Percentiles rank a stretch among this genome's conserved stretches.
Evolutionary conservation across 805 yeast genomes (phyloP).

Genomic region (Wickerhamomyces bovis): DNA sequence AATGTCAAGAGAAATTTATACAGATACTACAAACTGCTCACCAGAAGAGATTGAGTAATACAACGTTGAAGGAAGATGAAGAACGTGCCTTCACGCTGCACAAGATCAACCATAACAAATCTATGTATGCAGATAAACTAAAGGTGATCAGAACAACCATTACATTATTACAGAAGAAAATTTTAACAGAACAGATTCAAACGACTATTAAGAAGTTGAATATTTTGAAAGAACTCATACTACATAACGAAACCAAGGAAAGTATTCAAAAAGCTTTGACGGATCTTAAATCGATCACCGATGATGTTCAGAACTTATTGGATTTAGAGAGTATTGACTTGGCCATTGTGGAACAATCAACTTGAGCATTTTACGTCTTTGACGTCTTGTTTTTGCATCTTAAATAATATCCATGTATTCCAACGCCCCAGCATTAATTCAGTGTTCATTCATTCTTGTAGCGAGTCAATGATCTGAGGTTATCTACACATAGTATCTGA

Average conservation of each 20-base stretch:
- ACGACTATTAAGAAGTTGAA: neutral
- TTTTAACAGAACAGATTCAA: neutral
- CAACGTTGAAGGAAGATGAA: neutral
- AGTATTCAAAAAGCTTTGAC: neutral
- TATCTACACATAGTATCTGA: too few species aligned
- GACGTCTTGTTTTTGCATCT: too few species aligned
- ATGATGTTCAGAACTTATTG: neutral
- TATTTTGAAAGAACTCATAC: neutral
- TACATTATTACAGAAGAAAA: neutral
- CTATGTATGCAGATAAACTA: neutral
- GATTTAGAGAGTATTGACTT: neutral
- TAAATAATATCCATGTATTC: too few species aligned
- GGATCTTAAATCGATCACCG: neutral
- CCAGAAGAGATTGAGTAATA: neutral
- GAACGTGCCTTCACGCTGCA: neutral
- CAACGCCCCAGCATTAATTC: too few species aligned
- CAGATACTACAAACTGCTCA: constrained; percentile 1
- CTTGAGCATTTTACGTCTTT: neutral
- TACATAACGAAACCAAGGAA: neutral
- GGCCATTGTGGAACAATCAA: neutral
- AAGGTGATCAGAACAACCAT: neutral
- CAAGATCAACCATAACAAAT: neutral
- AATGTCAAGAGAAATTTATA: constrained; percentile 2
- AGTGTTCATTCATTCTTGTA: too few species aligned
- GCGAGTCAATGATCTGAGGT: too few species aligned